These are phyloP conservation scores for Coniella lustricola DNA, from an alignment of 2,329 filamentous ascomycete species.

Conservation along the genomic window DNA sequence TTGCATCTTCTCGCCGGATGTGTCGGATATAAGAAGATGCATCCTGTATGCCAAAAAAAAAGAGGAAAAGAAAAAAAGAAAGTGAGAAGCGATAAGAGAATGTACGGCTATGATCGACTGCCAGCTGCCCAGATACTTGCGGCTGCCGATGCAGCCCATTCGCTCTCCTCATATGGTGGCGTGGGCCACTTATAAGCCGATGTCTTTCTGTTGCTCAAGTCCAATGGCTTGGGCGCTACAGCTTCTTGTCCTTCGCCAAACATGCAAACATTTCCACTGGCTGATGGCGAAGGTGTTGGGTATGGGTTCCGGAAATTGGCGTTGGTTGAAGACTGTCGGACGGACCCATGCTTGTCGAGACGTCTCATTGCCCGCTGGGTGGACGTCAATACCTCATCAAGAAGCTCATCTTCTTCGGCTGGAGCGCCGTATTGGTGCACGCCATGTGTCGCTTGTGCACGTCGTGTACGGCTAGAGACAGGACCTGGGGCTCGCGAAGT, in stretches of 20 bases:
- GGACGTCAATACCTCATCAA: constrained; percentile 80
- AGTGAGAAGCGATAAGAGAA: not conserved
- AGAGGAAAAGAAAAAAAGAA: too few relatives aligned
- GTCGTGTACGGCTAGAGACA: constrained; percentile 71
- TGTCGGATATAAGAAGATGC: not conserved
- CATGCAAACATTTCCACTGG: constrained; percentile 69
- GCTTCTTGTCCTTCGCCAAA: constrained; percentile 62
- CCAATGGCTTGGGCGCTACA: constrained; percentile 62
- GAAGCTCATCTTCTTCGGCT: constrained; percentile 90
- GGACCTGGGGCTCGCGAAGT: constrained; percentile 49
- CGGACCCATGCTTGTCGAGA: constrained; percentile 47
- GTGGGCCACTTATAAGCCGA: constrained; percentile 77
- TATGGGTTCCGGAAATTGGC: constrained; percentile 55
- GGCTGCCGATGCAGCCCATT: constrained; percentile 80
- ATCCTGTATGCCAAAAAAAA: not conserved
- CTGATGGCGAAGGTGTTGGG: constrained; percentile 66
- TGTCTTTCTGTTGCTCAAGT: constrained; percentile 52
- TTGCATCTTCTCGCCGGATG: constrained; percentile 6
- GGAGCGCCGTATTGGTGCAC: constrained; percentile 86
- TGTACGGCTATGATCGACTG: constrained; percentile 47
- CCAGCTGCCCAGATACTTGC: constrained; percentile 74
- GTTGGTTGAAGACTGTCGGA: constrained; percentile 60
- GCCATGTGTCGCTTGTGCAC: constrained; percentile 68
- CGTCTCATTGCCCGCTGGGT: constrained; percentile 69
- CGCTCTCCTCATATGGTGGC: constrained; percentile 86